These are phyloP conservation scores for Prunus persica DNA, from an alignment of 306 rosid species.

Conservation along the genomic window DNA sequence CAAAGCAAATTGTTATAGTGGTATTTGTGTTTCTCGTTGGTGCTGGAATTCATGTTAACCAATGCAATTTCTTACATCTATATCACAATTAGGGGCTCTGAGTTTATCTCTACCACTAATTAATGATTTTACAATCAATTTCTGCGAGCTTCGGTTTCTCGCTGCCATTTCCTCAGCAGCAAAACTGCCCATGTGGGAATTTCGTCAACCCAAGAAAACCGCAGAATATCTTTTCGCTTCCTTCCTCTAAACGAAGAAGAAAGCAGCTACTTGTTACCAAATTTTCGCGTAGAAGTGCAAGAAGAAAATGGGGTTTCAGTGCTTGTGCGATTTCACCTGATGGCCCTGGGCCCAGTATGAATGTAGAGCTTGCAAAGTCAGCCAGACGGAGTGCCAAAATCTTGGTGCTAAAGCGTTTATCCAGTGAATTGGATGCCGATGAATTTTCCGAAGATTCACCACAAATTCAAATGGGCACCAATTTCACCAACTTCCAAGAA, in stretches of 20 bases:
- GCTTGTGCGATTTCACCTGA: conserved; percentile 44
- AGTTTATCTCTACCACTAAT: conserved; percentile 20
- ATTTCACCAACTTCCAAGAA: conserved; percentile 61
- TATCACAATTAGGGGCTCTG: conserved; percentile 13
- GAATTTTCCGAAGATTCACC: conserved; percentile 34
- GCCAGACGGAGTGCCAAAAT: conserved; percentile 38
- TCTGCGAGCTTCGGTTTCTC: conserved; percentile 49
- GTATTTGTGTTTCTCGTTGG: background rate
- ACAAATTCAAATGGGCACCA: conserved; percentile 49
- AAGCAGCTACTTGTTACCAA: conserved; percentile 28
- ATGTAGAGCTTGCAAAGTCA: conserved; percentile 37
- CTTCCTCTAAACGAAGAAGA: conserved; percentile 38
- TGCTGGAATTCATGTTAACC: conserved; percentile 31
- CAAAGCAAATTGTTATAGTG: background rate
- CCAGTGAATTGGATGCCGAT: conserved; percentile 44
- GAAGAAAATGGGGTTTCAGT: conserved; percentile 38
- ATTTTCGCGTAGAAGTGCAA: conserved; percentile 29
- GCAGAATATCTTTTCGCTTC: conserved; percentile 5
- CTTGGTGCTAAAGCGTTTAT: conserved; percentile 46
- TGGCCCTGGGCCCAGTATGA: conserved; percentile 26
- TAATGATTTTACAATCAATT: conserved; percentile 58
- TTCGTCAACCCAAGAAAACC: background rate
- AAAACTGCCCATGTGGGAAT: conserved; percentile 52
- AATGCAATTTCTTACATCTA: conserved; percentile 33
- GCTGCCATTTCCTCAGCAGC: conserved; percentile 15